phyloP scores from a whole-genome alignment of 2,329 filamentous ascomycete species.

The Periglandula ipomoeae region DNA sequence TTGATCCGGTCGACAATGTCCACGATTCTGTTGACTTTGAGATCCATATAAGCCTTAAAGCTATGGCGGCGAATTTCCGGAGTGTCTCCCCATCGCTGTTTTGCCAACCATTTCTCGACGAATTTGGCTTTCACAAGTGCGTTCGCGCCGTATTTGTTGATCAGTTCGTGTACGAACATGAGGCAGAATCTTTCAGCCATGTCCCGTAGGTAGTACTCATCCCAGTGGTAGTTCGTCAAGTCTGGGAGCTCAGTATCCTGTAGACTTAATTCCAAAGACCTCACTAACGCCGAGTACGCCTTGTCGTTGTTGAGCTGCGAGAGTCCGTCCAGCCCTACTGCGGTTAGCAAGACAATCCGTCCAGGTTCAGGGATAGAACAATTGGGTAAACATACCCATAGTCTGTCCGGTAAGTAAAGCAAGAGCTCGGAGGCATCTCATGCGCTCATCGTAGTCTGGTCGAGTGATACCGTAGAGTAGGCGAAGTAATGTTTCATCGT shows the following conservation, averaged over 20 bases:
- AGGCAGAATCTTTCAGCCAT: conserved; percentile 52
- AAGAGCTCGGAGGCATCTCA: conserved; percentile 47
- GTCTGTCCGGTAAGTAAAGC: conserved; percentile 41
- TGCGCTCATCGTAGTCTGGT: conserved; percentile 49
- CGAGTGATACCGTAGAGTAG: conserved; percentile 51
- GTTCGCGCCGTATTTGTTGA: conserved; percentile 48
- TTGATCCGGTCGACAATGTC: conserved; percentile 42
- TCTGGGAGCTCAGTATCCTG: conserved; percentile 39
- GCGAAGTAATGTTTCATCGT: conserved; percentile 37
- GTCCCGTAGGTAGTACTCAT: conserved; percentile 55
- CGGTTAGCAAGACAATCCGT: conserved; percentile 12
- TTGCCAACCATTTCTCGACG: conserved; percentile 64
- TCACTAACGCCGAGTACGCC: conserved; percentile 49
- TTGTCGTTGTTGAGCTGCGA: conserved; percentile 39
- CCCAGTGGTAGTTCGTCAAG: conserved; percentile 47
- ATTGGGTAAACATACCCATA: conserved; percentile 15
- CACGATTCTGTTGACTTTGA: conserved; percentile 41
- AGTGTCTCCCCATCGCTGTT: conserved; percentile 58
- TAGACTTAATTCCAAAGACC: conserved; percentile 48
- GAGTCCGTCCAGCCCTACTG: conserved; percentile 27
- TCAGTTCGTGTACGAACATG: conserved; percentile 46
- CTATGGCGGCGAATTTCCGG: conserved; percentile 43
- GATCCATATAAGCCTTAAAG: conserved; percentile 42
- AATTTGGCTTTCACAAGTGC: conserved; percentile 54
- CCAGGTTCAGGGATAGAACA: neutral